Percentiles rank a stretch among this genome's conserved stretches.
phyloP scores from a whole-genome alignment of 2,329 filamentous ascomycete genomes.

The Exophiala sp. region DNA sequence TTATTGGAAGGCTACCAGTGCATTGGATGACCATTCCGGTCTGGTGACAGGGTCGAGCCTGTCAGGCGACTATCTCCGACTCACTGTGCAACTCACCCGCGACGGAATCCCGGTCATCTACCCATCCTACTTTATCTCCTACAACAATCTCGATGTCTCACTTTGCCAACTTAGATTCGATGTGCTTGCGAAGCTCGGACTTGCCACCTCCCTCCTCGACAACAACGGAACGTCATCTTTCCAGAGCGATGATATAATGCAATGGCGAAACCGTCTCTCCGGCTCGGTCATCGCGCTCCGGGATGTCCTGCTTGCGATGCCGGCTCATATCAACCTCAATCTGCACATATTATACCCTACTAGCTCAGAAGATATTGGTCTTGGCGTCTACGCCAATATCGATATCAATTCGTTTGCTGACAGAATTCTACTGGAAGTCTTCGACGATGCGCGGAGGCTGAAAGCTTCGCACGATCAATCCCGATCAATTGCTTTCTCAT shows the following conservation, averaged over 20 bases:
- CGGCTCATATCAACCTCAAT: constrained; percentile 79
- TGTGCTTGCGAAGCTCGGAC: constrained; percentile 20
- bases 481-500: constrained; percentile 88
- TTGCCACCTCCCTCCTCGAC: constrained; percentile 42
- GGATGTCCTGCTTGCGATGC: constrained; percentile 71
- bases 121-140: constrained; percentile 75
- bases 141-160: constrained; percentile 74
- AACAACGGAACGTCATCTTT: constrained; percentile 34
- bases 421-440: constrained; percentile 76
- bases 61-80: constrained; percentile 87
- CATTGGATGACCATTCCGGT: constrained; percentile 79
- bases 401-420: constrained; percentile 89
- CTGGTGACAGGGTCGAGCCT: constrained; percentile 93
- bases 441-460: constrained; percentile 77
- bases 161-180: constrained; percentile 73
- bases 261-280: constrained; percentile 63
- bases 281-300: constrained; percentile 74
- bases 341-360: constrained; percentile 89
- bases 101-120: constrained; percentile 85
- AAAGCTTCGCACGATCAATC: constrained; percentile 67
- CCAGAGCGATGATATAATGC: constrained; percentile 18
- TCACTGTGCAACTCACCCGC: constrained; percentile 87
- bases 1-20: constrained; percentile 98
- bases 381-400: constrained; percentile 68
- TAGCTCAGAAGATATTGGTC: constrained; percentile 63